Base-by-base conservation (phyloP, 768 basidiomycete genomes). In the Russula ochroleuca region DNA sequence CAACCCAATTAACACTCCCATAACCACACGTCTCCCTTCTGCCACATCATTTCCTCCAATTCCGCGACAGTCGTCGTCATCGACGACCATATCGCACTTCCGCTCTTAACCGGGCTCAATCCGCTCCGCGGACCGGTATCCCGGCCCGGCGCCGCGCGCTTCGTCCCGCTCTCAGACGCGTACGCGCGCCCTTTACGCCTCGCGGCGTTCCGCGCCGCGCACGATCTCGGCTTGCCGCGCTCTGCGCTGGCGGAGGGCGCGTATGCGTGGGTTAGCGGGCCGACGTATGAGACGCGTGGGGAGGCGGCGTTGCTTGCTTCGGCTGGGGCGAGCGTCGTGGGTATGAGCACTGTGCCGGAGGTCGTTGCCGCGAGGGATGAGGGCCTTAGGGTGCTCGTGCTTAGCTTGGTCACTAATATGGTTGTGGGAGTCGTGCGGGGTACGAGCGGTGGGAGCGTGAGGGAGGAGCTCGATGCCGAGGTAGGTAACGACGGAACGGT, bases 261-360 rank as follows among this genome's bases (percentile, higher is more conserved):
- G 2, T 95, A 95, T 68, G 92, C 92, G 1, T 95, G 91, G 90
- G 93, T 95, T 51, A 82, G 85, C 35, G 93, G 94, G 0, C 93
- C 94, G 15, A 90, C 91, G 9, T 95, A 95, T 71, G 93, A 95
- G 75, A 91, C 90, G 0, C 85, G 88, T 2, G 92, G 91, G 0
- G 93, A 96, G 69, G 93, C 92, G 37, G 78, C 86, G 53, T 85
- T 94, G 75, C 76, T 95, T 45, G 77, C 88, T 17, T 74, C 76
- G 9, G 85, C 83, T 0, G 93, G 93, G 3, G 93, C 88, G 1
- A 91, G 92, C 69, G 88, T 94, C n/a, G 93, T 94, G 2, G 93
- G 93, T 2, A 95, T 95, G 93, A 92, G 90, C 68, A 95, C 94
- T 0, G 83, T 94, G 17, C 93, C 92, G 0, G 93, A 95, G 74